phyloP scores from a whole-genome alignment of 2,329 filamentous ascomycete species.

The Hypoxylon sp. region DNA sequence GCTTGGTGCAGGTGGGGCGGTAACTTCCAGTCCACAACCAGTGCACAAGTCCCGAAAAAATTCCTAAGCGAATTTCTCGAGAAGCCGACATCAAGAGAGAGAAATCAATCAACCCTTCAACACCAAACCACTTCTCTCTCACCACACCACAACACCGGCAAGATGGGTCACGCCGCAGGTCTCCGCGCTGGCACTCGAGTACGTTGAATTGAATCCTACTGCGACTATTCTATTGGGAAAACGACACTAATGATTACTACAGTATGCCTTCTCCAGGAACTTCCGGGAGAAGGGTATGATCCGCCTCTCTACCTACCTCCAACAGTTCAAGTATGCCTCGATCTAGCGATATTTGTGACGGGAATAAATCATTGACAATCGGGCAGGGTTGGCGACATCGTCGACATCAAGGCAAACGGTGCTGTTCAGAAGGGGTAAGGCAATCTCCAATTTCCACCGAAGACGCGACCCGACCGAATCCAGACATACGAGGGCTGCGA shows the following conservation, averaged over 20 bases:
- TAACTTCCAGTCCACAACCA: slow-evolving; percentile 42
- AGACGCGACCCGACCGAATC: slow-evolving; percentile 35
- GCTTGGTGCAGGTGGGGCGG: not conserved
- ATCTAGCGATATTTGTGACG: slow-evolving; percentile 35
- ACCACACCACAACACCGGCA: slow-evolving; percentile 67
- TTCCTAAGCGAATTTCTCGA: slow-evolving; percentile 49
- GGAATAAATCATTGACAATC: slow-evolving; percentile 60
- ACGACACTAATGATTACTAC: slow-evolving; percentile 42
- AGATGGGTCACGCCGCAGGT: slow-evolving; percentile 90
- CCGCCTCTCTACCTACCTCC: slow-evolving; percentile 92
- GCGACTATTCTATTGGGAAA: slow-evolving; percentile 2
- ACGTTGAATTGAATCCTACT: slow-evolving; percentile 59
- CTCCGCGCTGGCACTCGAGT: slow-evolving; percentile 88
- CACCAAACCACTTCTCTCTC: slow-evolving; percentile 42
- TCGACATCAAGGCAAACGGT: slow-evolving; percentile 99
- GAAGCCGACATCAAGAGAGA: slow-evolving; percentile 41
- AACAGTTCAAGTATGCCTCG: slow-evolving; percentile 83
- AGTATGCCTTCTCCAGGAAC: slow-evolving; percentile 93
- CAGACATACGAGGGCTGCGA: slow-evolving; percentile 26
- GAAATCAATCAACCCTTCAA: slow-evolving; percentile 36
- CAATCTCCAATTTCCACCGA: slow-evolving; percentile 52
- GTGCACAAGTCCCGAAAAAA: slow-evolving; percentile 43
- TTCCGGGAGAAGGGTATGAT: slow-evolving; percentile 98
- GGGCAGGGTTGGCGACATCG: slow-evolving; percentile 92
- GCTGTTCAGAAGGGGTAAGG: slow-evolving; percentile 96